phyloP scores from a whole-genome alignment of 176 grass and related monocot genomes.

The Carex scoparia region DNA sequence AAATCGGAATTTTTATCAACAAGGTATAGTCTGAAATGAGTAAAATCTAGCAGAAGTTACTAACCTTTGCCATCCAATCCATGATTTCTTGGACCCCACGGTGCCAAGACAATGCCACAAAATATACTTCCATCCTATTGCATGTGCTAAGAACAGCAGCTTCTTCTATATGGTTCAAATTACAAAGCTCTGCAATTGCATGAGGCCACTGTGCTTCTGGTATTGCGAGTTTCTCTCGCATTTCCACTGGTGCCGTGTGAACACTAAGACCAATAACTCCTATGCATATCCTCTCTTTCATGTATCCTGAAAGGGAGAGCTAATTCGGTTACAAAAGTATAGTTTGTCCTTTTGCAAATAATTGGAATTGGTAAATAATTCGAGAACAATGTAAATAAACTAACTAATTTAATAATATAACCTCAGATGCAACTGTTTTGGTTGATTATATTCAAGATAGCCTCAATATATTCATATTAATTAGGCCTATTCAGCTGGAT shows the following conservation, averaged over 20 bases:
- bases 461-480: neutral
- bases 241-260: constrained; percentile 85
- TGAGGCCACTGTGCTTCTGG: constrained; percentile 88
- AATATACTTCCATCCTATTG: constrained; percentile 97
- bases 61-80: constrained; percentile 96
- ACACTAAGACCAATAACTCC: constrained; percentile 88
- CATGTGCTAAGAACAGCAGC: constrained; percentile 99
- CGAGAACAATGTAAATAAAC: neutral
- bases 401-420: neutral
- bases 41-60: neutral
- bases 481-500: neutral
- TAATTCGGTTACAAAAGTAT: neutral
- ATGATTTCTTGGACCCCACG: constrained; percentile 89
- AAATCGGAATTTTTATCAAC: neutral
- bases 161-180: constrained; percentile 93
- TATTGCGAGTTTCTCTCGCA: constrained; percentile 95
- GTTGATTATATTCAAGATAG: neutral
- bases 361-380: neutral
- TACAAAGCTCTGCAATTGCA: constrained; percentile 86
- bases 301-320: constrained; percentile 51
- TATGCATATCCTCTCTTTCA: constrained; percentile 95
- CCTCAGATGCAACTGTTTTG: neutral
- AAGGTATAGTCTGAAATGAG: neutral
- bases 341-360: neutral
- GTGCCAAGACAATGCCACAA: constrained; percentile 86